Evolutionary conservation across 2,329 filamentous ascomycete genomes (phyloP).

Genomic region (Diaporthe amygdali): DNA sequence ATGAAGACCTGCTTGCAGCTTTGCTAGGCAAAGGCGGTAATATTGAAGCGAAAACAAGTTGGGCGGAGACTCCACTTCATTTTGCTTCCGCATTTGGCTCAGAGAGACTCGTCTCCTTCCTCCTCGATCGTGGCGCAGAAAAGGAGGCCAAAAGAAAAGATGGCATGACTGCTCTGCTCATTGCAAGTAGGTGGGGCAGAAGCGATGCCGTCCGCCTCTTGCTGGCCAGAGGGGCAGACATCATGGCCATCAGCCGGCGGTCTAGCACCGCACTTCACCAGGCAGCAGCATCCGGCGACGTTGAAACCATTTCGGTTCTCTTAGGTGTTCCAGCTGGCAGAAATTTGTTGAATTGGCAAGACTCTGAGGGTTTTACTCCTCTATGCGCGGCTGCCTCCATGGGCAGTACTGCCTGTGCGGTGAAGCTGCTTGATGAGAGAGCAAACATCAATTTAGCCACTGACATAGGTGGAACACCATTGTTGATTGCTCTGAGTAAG

Average conservation of each 20-base stretch:
- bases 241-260: neutral
- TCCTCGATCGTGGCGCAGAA: neutral
- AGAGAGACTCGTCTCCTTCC: neutral
- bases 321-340: neutral
- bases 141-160: neutral
- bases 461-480: neutral
- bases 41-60: neutral
- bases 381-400: neutral
- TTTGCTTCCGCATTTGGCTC: neutral
- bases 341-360: neutral
- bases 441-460: neutral
- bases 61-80: neutral
- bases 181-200: neutral
- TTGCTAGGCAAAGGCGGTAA: neutral
- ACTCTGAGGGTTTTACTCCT: neutral
- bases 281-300: neutral
- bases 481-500: neutral
- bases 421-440: neutral
- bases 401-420: neutral
- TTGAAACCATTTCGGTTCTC: neutral
- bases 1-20: neutral
- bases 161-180: neutral
- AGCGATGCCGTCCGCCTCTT: neutral
- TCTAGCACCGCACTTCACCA: neutral
- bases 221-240: neutral